Conservation (phyloP, 83 land plant species). For the Diphasiastrum complanatum region DNA sequence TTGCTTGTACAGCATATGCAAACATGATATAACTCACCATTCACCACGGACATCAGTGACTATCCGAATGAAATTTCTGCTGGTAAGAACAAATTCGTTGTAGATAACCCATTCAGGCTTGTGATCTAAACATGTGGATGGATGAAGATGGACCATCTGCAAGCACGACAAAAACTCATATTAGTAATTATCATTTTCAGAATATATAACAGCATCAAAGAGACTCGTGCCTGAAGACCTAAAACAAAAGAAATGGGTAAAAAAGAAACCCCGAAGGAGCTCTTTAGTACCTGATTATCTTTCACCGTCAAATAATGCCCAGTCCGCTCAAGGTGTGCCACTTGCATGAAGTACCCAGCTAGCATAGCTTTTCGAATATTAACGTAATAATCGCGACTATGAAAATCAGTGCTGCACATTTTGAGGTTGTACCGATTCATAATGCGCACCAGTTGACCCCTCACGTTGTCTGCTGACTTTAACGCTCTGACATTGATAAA, state of each 20-base stretch:
- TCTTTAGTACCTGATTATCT: constrained; percentile 91
- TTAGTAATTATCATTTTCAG: not conserved
- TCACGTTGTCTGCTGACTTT: constrained; percentile 94
- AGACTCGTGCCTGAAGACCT: not conserved
- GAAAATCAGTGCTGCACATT: constrained; percentile 91
- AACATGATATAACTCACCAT: constrained; percentile 45
- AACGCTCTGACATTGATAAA: constrained; percentile 78
- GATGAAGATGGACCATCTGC: constrained; percentile 92
- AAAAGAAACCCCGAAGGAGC: too few species aligned
- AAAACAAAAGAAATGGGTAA: not conserved
- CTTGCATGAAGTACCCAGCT: constrained; percentile 97
- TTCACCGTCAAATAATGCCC: constrained; percentile 94
- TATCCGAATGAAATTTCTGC: constrained; percentile 85
- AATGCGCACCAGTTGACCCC: constrained; percentile 87
- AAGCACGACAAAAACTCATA: not conserved
- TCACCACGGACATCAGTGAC: constrained; percentile 92
- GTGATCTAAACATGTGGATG: constrained; percentile 85
- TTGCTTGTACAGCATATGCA: too few species aligned
- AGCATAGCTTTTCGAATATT: constrained; percentile 97
- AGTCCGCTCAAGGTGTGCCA: constrained; percentile 91
- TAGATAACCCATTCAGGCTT: constrained; percentile 99
- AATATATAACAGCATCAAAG: not conserved
- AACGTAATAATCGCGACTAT: constrained; percentile 79
- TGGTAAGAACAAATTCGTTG: constrained; percentile 90
- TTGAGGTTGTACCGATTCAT: constrained; percentile 83